phyloP scores from a whole-genome alignment of 352 stramenopile species.

The Globisporangium cylindrosporum region DNA sequence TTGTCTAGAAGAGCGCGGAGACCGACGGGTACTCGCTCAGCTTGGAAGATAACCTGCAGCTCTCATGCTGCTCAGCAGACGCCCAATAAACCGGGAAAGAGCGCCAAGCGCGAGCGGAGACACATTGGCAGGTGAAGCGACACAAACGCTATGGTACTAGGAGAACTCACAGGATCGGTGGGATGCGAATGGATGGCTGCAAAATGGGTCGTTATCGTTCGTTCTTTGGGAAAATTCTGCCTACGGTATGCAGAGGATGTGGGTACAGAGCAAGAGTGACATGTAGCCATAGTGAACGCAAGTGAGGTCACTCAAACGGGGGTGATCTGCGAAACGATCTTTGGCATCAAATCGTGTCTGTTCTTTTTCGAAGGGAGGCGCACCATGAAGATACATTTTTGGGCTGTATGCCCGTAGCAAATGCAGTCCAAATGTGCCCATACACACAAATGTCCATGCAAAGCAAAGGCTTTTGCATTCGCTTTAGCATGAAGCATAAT shows the following conservation, averaged over 20 bases:
- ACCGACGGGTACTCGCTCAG: no score
- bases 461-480: no score
- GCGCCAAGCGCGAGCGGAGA: no score
- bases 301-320: constrained; percentile 1
- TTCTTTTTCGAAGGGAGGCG: not conserved
- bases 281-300: not conserved
- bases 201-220: not conserved
- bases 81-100: no score
- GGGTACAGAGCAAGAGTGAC: constrained; percentile 8
- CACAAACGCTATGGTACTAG: no score
- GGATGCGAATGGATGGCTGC: not conserved
- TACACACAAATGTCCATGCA: no score
- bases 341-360: not conserved
- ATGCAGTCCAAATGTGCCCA: not conserved
- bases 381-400: not conserved
- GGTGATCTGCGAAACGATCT: constrained; percentile 1
- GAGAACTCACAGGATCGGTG: no score
- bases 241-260: not conserved
- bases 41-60: no score
- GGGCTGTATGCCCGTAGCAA: not conserved
- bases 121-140: no score
- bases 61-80: no score
- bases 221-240: constrained; percentile 8
- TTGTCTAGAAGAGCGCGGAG: not conserved
- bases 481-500: no score